Percentiles rank a stretch among this genome's conserved stretches.
Evolutionary conservation across 306 rosid species (phyloP).

Genomic region (Hippophae rhamnoides): DNA sequence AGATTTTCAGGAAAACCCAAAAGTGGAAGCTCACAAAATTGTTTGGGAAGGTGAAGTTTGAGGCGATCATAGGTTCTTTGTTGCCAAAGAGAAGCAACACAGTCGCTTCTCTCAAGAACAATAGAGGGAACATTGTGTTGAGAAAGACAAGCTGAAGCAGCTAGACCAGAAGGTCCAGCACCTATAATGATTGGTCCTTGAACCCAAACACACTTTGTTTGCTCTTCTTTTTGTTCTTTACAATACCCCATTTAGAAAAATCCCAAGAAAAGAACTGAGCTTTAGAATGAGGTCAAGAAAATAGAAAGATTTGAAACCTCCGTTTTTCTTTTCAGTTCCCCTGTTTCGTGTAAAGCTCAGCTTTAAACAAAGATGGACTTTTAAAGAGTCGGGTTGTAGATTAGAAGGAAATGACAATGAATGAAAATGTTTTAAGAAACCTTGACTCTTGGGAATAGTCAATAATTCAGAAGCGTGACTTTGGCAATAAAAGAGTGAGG

Average conservation of each 20-base stretch:
- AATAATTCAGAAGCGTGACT: conserved; percentile 9
- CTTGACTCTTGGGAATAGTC: conserved; percentile 1
- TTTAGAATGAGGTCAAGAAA: background rate
- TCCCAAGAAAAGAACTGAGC: conserved; percentile 4
- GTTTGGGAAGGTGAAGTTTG: conserved; percentile 81
- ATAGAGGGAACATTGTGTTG: conserved; percentile 35
- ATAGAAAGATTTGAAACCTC: background rate
- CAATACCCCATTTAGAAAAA: conserved; percentile 47
- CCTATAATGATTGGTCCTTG: conserved; percentile 80
- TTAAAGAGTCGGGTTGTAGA: no score
- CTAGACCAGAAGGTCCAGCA: conserved; percentile 94
- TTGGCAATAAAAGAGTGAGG: background rate
- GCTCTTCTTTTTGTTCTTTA: conserved; percentile 22
- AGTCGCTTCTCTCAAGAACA: conserved; percentile 55
- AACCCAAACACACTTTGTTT: conserved; percentile 24
- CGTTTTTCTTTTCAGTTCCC: conserved; percentile 6
- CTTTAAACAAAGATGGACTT: background rate
- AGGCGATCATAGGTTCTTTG: conserved; percentile 69
- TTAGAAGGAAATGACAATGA: no score
- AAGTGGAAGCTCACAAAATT: conserved; percentile 67
- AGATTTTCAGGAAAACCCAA: conserved; percentile 48
- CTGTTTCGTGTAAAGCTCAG: conserved; percentile 18
- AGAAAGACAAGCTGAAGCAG: conserved; percentile 72
- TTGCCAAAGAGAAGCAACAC: conserved; percentile 84
- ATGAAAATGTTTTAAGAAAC: background rate